Evolutionary conservation across 352 stramenopile genomes (phyloP).

Genomic region (Globisporangium abappressorium): DNA sequence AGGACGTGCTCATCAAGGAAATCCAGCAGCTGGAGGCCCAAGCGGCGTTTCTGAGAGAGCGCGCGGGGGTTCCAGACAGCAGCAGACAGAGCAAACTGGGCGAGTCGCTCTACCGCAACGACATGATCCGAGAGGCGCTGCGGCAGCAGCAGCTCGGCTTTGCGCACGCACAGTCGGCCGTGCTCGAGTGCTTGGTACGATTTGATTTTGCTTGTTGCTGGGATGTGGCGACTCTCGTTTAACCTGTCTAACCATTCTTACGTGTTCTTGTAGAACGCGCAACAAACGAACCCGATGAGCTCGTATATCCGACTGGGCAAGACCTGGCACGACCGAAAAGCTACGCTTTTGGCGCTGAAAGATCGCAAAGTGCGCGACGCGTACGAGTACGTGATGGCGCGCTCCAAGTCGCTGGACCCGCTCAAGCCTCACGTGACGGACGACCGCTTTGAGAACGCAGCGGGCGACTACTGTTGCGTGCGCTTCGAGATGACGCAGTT

Average conservation of each 20-base stretch:
- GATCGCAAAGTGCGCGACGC: constrained; percentile 17
- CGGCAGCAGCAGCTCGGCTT: constrained; percentile 19
- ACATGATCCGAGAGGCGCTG: constrained; percentile 16
- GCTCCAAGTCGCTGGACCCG: constrained; percentile 20
- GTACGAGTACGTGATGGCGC: constrained; percentile 30
- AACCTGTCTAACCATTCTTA: neutral
- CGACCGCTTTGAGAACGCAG: constrained; percentile 37
- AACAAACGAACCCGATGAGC: constrained; percentile 17
- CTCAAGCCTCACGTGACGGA: constrained; percentile 37
- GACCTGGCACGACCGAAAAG: constrained; percentile 11
- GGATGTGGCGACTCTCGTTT: neutral
- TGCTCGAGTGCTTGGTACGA: constrained; percentile 18
- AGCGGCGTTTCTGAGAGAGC: constrained; percentile 23
- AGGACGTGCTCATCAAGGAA: constrained; percentile 37
- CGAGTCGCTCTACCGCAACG: constrained; percentile 14
- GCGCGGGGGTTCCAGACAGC: constrained; percentile 29
- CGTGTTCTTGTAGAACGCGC: constrained; percentile 10
- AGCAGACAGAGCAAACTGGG: constrained; percentile 6
- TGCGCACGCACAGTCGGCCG: constrained; percentile 17
- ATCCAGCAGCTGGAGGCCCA: constrained; percentile 31
- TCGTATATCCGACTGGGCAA: constrained; percentile 15
- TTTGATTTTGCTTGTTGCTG: neutral
- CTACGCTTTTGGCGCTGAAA: constrained; percentile 11
- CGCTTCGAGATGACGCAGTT: constrained; percentile 64
- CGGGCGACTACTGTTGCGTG: constrained; percentile 49